Conservation (phyloP, 2,329 filamentous ascomycete genomes). For the Purpureocillium takamizusanense region DNA sequence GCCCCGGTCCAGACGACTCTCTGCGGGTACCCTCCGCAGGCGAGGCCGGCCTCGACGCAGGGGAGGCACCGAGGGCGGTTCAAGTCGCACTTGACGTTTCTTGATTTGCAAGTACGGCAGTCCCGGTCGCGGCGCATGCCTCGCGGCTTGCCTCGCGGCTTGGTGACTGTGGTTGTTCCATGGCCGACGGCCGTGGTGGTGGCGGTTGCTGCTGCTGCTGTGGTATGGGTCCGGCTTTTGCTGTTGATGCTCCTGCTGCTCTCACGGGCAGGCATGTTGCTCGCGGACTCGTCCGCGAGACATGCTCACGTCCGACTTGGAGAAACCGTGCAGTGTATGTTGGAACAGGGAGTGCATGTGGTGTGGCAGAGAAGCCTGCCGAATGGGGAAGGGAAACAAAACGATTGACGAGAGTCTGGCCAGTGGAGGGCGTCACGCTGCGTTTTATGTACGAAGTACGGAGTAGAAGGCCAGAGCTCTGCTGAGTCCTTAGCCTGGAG, state of each 20-base stretch:
- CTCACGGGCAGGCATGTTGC: no score
- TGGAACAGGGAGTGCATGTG: not conserved
- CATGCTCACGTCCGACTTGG: no score
- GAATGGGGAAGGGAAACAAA: conserved; percentile 6
- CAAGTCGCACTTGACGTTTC: conserved; percentile 18
- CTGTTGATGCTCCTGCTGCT: not conserved
- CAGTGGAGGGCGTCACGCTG: not conserved
- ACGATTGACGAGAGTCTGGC: not conserved
- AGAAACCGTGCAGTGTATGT: no score
- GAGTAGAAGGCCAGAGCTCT: no score
- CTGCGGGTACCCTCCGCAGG: conserved; percentile 21
- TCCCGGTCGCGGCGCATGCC: conserved; percentile 19
- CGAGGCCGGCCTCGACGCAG: conserved; percentile 16
- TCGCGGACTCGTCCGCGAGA: no score
- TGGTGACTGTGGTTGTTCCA: not conserved
- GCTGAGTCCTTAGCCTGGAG: no score
- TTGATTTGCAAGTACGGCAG: conserved; percentile 14
- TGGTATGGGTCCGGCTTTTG: no score
- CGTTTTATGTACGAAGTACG: not conserved
- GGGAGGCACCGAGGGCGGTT: conserved; percentile 16
- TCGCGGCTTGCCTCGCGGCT: conserved; percentile 15
- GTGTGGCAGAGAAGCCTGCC: conserved; percentile 1
- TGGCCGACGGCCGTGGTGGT: conserved; percentile 1
- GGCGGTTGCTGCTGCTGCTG: not conserved
- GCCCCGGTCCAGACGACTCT: conserved; percentile 19